Percentiles rank a stretch among this genome's conserved stretches.
Conservation (phyloP, 345 rosid genomes). For the Cardiospermum halicacabum region DNA sequence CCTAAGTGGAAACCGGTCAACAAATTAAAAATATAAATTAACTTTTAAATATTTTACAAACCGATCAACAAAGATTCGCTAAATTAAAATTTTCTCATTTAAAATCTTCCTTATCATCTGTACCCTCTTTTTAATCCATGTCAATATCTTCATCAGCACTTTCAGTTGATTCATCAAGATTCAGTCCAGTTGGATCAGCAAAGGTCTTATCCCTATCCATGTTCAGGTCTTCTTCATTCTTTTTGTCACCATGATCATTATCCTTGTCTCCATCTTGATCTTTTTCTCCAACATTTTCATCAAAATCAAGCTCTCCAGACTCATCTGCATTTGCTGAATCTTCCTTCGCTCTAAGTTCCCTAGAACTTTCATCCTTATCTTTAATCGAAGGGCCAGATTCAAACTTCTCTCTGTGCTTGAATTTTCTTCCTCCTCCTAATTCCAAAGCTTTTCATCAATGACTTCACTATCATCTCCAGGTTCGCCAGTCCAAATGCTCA, state of each 20-base stretch:
- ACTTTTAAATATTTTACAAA: too few species aligned
- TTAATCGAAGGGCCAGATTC: conserved; percentile 70
- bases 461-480: conserved; percentile 65
- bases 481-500: conserved; percentile 74
- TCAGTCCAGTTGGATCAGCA: conserved; percentile 57
- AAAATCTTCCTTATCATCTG: conserved; percentile 51
- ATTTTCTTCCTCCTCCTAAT: conserved; percentile 60
- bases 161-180: conserved; percentile 48
- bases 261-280: conserved; percentile 45
- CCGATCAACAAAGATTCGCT: too few species aligned
- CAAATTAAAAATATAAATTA: too few species aligned
- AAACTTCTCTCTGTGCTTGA: conserved; percentile 51
- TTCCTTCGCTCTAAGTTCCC: conserved; percentile 87
- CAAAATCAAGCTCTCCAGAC: conserved; percentile 36
- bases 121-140: conserved; percentile 40
- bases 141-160: conserved; percentile 44
- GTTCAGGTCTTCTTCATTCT: conserved; percentile 46
- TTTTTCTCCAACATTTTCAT: conserved; percentile 37
- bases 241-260: conserved; percentile 41
- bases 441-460: conserved; percentile 69
- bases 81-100: too few species aligned
- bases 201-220: conserved; percentile 60
- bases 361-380: conserved; percentile 43
- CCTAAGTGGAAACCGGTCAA: too few species aligned
- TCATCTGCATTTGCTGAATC: conserved; percentile 43